Evolutionary conservation across 2,329 filamentous ascomycete genomes (phyloP).

Genomic region (Bipolaris victoriae): DNA sequence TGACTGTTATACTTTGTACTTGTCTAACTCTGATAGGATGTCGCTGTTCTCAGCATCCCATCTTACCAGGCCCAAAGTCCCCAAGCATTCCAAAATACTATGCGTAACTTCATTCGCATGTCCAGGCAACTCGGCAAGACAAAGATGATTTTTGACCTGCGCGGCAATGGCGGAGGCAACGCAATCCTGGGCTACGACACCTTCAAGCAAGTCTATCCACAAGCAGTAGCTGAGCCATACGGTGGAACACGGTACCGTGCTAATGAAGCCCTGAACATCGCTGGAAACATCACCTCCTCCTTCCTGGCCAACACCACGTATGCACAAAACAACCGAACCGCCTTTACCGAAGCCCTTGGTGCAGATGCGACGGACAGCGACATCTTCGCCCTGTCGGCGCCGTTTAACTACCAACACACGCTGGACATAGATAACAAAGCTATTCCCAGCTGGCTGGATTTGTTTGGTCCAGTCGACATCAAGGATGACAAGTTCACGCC

Average conservation of each 20-base stretch:
- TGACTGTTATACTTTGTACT: constrained; percentile 28
- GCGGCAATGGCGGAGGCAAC: constrained; percentile 65
- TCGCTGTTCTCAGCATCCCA: constrained; percentile 55
- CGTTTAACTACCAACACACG: constrained; percentile 44
- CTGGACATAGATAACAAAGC: constrained; percentile 39
- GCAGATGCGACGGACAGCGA: constrained; percentile 26
- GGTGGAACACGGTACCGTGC: constrained; percentile 57
- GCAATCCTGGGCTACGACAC: constrained; percentile 50
- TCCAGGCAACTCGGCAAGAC: constrained; percentile 58
- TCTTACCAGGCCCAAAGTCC: constrained; percentile 46
- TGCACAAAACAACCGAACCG: constrained; percentile 36
- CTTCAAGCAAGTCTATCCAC: constrained; percentile 63
- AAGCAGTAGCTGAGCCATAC: constrained; percentile 48
- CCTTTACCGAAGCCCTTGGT: constrained; percentile 37
- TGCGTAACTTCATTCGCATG: constrained; percentile 55
- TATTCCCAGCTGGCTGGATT: constrained; percentile 43
- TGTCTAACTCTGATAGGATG: constrained; percentile 49
- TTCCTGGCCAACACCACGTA: constrained; percentile 40
- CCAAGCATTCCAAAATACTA: constrained; percentile 48
- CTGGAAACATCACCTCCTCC: constrained; percentile 41
- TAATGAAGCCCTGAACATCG: constrained; percentile 48
- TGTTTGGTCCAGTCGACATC: constrained; percentile 44
- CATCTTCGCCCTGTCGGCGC: constrained; percentile 32
- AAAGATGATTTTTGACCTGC: constrained; percentile 70
- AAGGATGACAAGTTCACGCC: constrained; percentile 47